Conservation (phyloP, 2,329 filamentous ascomycete genomes). For the Berkeleyomyces rouxiae region DNA sequence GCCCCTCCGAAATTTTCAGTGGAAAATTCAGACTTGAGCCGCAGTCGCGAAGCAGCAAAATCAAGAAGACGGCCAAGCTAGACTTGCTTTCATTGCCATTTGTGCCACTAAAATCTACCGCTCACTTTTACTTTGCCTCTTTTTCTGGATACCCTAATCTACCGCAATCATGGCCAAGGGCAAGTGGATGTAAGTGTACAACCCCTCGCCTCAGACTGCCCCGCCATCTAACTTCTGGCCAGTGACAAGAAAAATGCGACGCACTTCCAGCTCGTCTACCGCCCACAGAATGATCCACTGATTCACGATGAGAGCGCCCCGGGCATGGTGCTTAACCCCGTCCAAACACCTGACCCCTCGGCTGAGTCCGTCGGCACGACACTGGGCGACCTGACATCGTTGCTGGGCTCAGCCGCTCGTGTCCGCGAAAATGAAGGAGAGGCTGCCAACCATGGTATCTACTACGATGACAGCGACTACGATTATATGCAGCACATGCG, state of each 20-base stretch:
- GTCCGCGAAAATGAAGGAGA: conserved; percentile 88
- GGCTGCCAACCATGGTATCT: conserved; percentile 84
- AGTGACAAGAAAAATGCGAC: conserved; percentile 79
- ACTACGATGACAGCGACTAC: conserved; percentile 87
- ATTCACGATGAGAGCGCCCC: conserved; percentile 85
- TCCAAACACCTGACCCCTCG: conserved; percentile 22
- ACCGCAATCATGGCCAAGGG: conserved; percentile 50
- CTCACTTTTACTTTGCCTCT: background rate
- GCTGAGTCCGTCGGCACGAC: conserved; percentile 32
- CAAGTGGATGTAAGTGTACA: conserved; percentile 44
- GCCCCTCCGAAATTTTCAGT: conserved; percentile 13
- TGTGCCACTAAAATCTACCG: background rate
- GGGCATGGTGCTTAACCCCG: conserved; percentile 75
- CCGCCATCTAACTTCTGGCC: conserved; percentile 13
- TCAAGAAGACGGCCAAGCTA: too few species aligned
- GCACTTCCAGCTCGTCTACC: conserved; percentile 87
- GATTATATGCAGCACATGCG: conserved; percentile 99
- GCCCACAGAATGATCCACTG: conserved; percentile 90
- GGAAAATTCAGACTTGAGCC: background rate
- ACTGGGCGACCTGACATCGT: conserved; percentile 57
- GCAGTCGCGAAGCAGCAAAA: too few species aligned
- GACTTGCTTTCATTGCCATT: background rate
- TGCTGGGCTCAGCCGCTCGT: conserved; percentile 51
- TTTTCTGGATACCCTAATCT: background rate
- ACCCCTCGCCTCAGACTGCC: background rate